Evolutionary conservation across 768 basidiomycete genomes (phyloP).

Genomic region (Exsudoporus frostii): DNA sequence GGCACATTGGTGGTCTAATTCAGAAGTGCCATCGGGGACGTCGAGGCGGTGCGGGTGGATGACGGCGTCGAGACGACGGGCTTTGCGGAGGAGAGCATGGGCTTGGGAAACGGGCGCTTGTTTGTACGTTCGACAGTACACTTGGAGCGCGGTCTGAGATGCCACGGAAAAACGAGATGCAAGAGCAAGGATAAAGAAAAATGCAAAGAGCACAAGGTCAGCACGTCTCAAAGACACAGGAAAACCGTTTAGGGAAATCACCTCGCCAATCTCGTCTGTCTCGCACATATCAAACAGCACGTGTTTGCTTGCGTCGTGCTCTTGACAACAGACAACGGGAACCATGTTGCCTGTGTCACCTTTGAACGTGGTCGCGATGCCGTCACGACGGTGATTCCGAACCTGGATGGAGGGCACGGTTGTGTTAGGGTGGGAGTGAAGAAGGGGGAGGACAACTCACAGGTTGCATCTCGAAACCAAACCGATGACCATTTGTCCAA

Average conservation of each 20-base stretch:
- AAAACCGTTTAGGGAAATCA: conserved; percentile 33
- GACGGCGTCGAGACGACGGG: conserved; percentile 74
- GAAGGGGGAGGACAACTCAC: conserved; percentile 39
- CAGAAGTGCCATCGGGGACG: conserved; percentile 6
- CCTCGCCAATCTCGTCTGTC: conserved; percentile 76
- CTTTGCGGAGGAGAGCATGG: conserved; percentile 86
- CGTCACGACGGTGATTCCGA: conserved; percentile 72
- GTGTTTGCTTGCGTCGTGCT: conserved; percentile 63
- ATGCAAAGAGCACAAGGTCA: conserved; percentile 8
- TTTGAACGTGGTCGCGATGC: conserved; percentile 67
- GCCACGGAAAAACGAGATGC: not conserved
- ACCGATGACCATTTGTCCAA: conserved; percentile 77
- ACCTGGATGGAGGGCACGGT: conserved; percentile 43
- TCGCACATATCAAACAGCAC: conserved; percentile 84
- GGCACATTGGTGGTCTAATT: conserved; percentile 45
- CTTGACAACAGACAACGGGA: conserved; percentile 73
- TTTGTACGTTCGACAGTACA: conserved; percentile 84
- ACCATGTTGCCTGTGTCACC: conserved; percentile 77
- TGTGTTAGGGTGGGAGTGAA: not conserved
- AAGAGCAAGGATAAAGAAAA: not conserved
- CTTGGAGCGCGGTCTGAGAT: conserved; percentile 80
- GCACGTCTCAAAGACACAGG: not conserved
- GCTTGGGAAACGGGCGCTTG: conserved; percentile 67
- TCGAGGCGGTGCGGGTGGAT: conserved; percentile 48
- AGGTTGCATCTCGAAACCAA: conserved; percentile 90